phyloP scores from a whole-genome alignment of 2,329 filamentous ascomycete species.

The Dactylellina haptotyla region DNA sequence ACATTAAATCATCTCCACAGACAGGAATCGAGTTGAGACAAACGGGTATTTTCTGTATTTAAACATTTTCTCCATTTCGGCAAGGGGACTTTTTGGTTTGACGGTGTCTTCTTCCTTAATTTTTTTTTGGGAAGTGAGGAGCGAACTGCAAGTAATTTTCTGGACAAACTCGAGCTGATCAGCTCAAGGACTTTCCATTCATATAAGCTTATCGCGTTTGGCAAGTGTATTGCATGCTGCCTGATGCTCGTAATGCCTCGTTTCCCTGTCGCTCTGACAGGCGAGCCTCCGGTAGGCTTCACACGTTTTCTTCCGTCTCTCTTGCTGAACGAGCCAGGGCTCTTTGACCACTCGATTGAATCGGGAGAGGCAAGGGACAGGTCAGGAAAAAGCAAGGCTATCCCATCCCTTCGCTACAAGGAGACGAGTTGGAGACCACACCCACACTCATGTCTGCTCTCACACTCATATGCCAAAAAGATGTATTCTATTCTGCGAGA shows the following conservation, averaged over 20 bases:
- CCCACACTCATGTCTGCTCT: background rate
- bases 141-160: background rate
- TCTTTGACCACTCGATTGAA: constrained; percentile 20
- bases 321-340: constrained; percentile 17
- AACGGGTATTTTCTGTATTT: constrained; percentile 40
- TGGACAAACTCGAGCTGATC: background rate
- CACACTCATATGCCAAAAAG: background rate
- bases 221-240: constrained; percentile 13
- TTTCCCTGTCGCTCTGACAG: constrained; percentile 50
- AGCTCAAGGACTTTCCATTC: background rate
- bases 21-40: constrained; percentile 34
- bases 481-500: background rate
- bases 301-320: constrained; percentile 22
- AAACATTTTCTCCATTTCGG: constrained; percentile 35
- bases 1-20: constrained; percentile 30
- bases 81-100: constrained; percentile 33
- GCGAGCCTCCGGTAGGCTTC: constrained; percentile 46
- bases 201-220: constrained; percentile 37
- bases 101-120: no score
- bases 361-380: constrained; percentile 36
- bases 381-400: constrained; percentile 35
- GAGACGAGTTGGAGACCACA: background rate
- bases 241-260: constrained; percentile 46
- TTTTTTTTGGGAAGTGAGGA: background rate
- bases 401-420: constrained; percentile 3